Conservation (phyloP, 306 rosid species). For the Coriaria nepalensis region DNA sequence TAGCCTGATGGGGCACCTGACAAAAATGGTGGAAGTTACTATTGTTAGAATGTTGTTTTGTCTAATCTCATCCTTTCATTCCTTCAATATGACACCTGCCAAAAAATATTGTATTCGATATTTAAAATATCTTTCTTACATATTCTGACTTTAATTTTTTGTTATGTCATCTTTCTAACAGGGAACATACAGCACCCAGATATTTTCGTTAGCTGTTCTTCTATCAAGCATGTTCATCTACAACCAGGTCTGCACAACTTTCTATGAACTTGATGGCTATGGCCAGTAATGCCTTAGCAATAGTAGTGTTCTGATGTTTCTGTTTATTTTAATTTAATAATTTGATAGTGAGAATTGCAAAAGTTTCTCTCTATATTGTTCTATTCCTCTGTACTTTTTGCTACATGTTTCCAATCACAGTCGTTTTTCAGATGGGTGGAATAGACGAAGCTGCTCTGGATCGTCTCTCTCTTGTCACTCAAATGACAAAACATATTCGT, state of each 20-base stretch:
- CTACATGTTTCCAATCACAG: constrained; percentile 8
- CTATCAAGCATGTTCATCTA: constrained; percentile 90
- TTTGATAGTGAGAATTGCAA: no score
- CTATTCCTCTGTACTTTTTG: background rate
- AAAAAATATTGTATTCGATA: no score
- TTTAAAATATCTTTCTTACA: background rate
- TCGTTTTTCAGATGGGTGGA: constrained; percentile 64
- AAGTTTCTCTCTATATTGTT: no score
- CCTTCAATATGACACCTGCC: no score
- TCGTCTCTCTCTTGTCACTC: constrained; percentile 89
- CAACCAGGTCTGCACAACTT: constrained; percentile 61
- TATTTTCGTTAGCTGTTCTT: constrained; percentile 86
- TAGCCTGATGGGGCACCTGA: no score
- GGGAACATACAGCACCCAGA: constrained; percentile 97
- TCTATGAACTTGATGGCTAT: background rate
- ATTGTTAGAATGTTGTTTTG: no score
- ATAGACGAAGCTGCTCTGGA: constrained; percentile 91
- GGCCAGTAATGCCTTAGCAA: background rate
- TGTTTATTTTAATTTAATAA: background rate
- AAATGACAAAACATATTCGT: constrained; percentile 90
- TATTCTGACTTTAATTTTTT: background rate
- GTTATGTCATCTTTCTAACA: constrained; percentile 13
- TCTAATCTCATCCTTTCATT: no score
- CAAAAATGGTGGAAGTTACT: no score
- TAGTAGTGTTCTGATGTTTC: background rate